Percentiles rank a stretch among this genome's conserved stretches.
Evolutionary conservation across 2,329 filamentous ascomycete species (phyloP).

Genomic region (Verticillium dahliae): DNA sequence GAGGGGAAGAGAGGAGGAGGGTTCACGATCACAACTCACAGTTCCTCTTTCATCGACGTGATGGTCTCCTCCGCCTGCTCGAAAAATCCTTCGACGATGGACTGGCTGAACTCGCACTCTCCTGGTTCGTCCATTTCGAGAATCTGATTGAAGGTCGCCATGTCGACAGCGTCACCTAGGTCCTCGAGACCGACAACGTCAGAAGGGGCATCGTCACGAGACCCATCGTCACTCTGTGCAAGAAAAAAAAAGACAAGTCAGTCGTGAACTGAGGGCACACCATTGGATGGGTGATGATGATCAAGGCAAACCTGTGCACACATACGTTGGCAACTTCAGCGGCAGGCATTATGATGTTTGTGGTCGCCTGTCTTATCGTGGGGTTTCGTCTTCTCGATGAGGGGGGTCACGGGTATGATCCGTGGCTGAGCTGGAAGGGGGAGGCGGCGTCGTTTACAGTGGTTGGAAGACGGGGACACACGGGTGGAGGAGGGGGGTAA

Average conservation of each 20-base stretch:
- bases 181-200: slow-evolving; percentile 25
- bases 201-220: slow-evolving; percentile 13
- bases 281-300: not conserved
- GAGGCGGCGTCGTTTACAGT: not conserved
- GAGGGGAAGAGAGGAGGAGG: slow-evolving; percentile 4
- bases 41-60: slow-evolving; percentile 67
- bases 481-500: slow-evolving; percentile 3
- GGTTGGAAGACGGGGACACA: slow-evolving; percentile 2
- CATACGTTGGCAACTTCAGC: slow-evolving; percentile 24
- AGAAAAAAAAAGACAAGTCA: slow-evolving; percentile 1
- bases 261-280: not conserved
- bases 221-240: slow-evolving; percentile 11
- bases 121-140: slow-evolving; percentile 95
- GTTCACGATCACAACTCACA: slow-evolving; percentile 56
- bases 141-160: slow-evolving; percentile 82
- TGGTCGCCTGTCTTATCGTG: not conserved
- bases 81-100: slow-evolving; percentile 89
- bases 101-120: slow-evolving; percentile 79
- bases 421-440: not conserved
- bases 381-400: slow-evolving; percentile 1
- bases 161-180: slow-evolving; percentile 72
- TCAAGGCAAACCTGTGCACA: slow-evolving; percentile 11
- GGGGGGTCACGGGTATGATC: not conserved
- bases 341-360: slow-evolving; percentile 10
- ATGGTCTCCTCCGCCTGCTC: slow-evolving; percentile 87